A percentile compares a stretch with the other conserved stretches of the same genome.
Evolutionary conservation across 129 eudicot species (phyloP).

Genomic region (Lonicera japonica): DNA sequence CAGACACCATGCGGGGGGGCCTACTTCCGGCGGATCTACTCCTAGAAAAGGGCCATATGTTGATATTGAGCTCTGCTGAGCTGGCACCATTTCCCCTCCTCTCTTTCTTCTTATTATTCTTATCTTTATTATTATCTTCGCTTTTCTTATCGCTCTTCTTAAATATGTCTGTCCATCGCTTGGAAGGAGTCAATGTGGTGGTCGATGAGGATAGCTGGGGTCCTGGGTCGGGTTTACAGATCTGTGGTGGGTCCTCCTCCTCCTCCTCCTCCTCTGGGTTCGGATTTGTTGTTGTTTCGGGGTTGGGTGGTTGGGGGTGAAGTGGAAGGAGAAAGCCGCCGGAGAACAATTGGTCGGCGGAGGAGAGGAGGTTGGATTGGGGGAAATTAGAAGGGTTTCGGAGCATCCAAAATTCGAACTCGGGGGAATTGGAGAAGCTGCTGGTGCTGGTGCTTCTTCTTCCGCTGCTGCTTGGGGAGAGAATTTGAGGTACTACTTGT

Average conservation of each 20-base stretch:
- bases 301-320: slow-evolving; percentile 28
- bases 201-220: slow-evolving; percentile 1
- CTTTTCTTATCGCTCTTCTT: slow-evolving; percentile 22
- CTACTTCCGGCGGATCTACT: slow-evolving; percentile 67
- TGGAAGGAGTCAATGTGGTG: slow-evolving; percentile 31
- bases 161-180: slow-evolving; percentile 83
- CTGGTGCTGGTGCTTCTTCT: slow-evolving; percentile 25
- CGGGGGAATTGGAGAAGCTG: slow-evolving; percentile 48
- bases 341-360: slow-evolving; percentile 79
- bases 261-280: too few relatives aligned
- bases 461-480: slow-evolving; percentile 22
- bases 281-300: background rate
- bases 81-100: slow-evolving; percentile 17
- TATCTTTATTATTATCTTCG: slow-evolving; percentile 30
- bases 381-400: slow-evolving; percentile 50
- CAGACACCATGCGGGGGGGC: slow-evolving; percentile 32
- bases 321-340: slow-evolving; percentile 77
- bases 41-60: slow-evolving; percentile 86
- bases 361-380: slow-evolving; percentile 53
- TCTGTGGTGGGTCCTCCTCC: background rate
- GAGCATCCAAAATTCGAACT: slow-evolving; percentile 62
- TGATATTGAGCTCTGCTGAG: slow-evolving; percentile 81
- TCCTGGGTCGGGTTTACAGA: slow-evolving; percentile 17
- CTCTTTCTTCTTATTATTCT: slow-evolving; percentile 28
- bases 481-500: slow-evolving; percentile 18